These are phyloP conservation scores for Paramecium tetraurelia DNA, from an alignment of 73 alveolate species.

Conservation along the genomic window DNA sequence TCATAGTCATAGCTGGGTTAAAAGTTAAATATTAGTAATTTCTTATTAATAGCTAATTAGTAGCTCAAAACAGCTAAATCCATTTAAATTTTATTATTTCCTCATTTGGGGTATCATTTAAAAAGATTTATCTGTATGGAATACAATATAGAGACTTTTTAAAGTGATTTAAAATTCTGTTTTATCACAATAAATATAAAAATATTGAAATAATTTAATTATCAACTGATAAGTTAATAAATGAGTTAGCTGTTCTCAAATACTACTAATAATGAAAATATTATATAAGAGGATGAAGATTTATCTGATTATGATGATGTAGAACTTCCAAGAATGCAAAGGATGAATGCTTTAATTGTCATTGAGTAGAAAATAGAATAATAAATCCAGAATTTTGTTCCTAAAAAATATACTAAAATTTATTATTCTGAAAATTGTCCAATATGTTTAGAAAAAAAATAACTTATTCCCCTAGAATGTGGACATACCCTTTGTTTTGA, in stretches of 20 bases:
- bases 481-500: background rate
- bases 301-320: conserved; percentile 11
- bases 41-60: background rate
- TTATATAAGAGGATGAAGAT: background rate
- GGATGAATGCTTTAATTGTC: background rate
- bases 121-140: background rate
- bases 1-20: background rate
- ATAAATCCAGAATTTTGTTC: background rate
- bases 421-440: background rate
- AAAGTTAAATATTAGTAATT: no score
- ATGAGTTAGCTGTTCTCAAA: background rate
- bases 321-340: background rate
- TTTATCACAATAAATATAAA: background rate
- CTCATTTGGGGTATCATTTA: background rate
- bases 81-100: background rate
- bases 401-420: background rate
- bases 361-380: background rate
- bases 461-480: background rate
- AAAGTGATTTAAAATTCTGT: background rate
- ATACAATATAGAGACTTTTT: background rate
- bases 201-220: background rate
- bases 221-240: background rate
- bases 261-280: background rate
- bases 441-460: background rate
- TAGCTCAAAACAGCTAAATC: background rate